Evolutionary conservation across 495 filamentous ascomycete genomes (phyloP), one percentile per base, ranked within the genome.

Genomic region (Neurospora sp.): DNA sequence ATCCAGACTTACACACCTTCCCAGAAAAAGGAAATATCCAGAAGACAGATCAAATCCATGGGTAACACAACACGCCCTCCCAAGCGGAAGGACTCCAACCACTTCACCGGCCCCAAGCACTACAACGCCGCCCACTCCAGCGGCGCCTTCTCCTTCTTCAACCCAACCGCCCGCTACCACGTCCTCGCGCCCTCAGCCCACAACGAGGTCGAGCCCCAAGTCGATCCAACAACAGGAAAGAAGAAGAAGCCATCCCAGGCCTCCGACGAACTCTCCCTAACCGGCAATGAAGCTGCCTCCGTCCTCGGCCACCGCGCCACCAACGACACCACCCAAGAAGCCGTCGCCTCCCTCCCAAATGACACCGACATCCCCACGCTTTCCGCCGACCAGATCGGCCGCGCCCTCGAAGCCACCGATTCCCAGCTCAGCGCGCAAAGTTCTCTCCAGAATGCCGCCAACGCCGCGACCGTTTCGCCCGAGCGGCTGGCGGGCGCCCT

Each of bases 81-180:
- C 39, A 31, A 35, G 54, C 11, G 54, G 54, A 66, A 66, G 54
- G 27, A 66, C 27, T 41, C 46, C 38, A 71, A 72, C 27, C 70
- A 74, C 70, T 72, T 72, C 59, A 27, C 54, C 16, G 70, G 73
- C 14, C 14, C 54, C 18, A 71, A 62, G 39, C 9, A 41, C 12
- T 35, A 70, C 5, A 69, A 72, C 27, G 73, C 70, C 20, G 14
- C 37, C 0, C 69, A 74, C 42, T 44, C 75, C 27, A 12, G 66
- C 7, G 74, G 78, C 8, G 73, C 79, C 4, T 48, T 78, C 16
- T 9, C 59, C 70, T 80, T 79, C 66, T 69, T 80, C 69, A 79
- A 78, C 59, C 77, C 76, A 4, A 81, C 80, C 5, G 73, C 71
- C 14, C 75, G 74, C 12, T 76, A 77, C 62, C 71, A 73, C 14